These are phyloP conservation scores for Megacollybia marginata DNA, from an alignment of 768 basidiomycete species.

Conservation along the genomic window DNA sequence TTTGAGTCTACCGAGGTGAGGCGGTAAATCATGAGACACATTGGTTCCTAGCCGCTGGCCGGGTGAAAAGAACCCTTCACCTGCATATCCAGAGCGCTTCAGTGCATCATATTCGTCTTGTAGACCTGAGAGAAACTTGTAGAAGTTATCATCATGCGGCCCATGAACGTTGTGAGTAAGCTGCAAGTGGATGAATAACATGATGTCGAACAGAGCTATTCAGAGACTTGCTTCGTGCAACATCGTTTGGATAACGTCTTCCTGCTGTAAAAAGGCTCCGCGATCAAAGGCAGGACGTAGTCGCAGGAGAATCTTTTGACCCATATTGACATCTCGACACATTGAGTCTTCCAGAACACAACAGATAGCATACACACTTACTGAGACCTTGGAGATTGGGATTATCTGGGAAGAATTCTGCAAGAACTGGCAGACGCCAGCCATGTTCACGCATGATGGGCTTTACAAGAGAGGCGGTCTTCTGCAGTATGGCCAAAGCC, in stretches of 20 bases:
- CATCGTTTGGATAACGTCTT: conserved; percentile 77
- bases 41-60: conserved; percentile 65
- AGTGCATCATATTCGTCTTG: conserved; percentile 84
- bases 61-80: conserved; percentile 88
- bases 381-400: conserved; percentile 56
- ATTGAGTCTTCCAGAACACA: conserved; percentile 1
- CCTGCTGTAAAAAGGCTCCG: conserved; percentile 68
- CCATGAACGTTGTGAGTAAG: conserved; percentile 87
- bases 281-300: conserved; percentile 65
- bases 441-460: conserved; percentile 86
- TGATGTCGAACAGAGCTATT: background rate
- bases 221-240: conserved; percentile 65
- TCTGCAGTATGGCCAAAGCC: conserved; percentile 61
- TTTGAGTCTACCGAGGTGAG: conserved; percentile 53
- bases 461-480: conserved; percentile 74
- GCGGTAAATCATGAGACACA: conserved; percentile 61
- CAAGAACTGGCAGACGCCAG: conserved; percentile 74
- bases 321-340: conserved; percentile 61
- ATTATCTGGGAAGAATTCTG: conserved; percentile 82
- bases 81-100: conserved; percentile 74
- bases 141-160: conserved; percentile 82
- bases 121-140: conserved; percentile 61
- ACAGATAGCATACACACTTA: background rate
- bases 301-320: conserved; percentile 77
- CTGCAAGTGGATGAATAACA: conserved; percentile 26